Evolutionary conservation across 345 rosid species (phyloP).

Genomic region (Arabidopsis arenosa): DNA sequence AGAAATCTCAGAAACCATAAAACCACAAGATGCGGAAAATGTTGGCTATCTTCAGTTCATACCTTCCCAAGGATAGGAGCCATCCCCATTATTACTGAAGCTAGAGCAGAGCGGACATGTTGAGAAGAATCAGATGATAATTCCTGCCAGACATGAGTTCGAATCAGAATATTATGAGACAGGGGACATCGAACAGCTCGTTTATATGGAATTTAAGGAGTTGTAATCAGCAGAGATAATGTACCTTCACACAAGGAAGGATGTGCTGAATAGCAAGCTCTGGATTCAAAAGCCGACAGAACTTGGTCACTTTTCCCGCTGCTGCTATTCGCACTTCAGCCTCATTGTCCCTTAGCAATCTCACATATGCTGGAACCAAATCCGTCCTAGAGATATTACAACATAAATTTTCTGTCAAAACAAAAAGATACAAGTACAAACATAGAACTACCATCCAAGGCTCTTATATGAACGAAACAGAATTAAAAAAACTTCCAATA

Average conservation of each 20-base stretch:
- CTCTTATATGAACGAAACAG: neutral
- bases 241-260: constrained; percentile 96
- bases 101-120: constrained; percentile 96
- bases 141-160: constrained; percentile 68
- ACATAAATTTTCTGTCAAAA: neutral
- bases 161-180: constrained; percentile 30
- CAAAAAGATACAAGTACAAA: constrained; percentile 5
- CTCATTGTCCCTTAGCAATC: constrained; percentile 94
- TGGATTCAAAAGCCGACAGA: constrained; percentile 83
- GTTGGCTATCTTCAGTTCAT: constrained; percentile 37
- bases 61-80: constrained; percentile 86
- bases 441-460: neutral
- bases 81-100: constrained; percentile 99
- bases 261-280: constrained; percentile 86
- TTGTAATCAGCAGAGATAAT: neutral
- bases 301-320: constrained; percentile 97
- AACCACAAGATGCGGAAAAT: neutral
- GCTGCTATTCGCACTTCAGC: constrained; percentile 99
- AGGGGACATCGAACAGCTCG: neutral
- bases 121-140: constrained; percentile 97
- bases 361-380: constrained; percentile 95
- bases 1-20: too few relatives aligned
- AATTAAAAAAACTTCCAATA: neutral
- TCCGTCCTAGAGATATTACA: constrained; percentile 57
- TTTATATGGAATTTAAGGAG: neutral